Percentiles rank a stretch among this genome's conserved stretches.
phyloP scores from a whole-genome alignment of 805 yeast genomes.

The Zygosaccharomyces bailii region DNA sequence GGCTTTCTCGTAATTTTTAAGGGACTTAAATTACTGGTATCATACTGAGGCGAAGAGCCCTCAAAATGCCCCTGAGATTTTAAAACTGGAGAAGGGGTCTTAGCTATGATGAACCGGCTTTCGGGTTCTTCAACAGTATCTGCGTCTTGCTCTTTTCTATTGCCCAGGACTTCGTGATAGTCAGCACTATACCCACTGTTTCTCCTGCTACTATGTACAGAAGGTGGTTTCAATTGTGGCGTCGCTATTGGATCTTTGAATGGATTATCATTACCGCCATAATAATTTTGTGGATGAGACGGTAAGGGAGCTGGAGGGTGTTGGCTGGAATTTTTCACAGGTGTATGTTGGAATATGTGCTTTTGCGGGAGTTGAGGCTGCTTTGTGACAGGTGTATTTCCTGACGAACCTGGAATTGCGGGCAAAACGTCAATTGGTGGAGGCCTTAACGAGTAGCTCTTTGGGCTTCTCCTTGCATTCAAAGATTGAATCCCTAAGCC shows the following conservation, averaged over 20 bases:
- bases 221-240: constrained; percentile 19
- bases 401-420: constrained; percentile 32
- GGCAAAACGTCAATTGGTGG: constrained; percentile 25
- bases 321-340: constrained; percentile 17
- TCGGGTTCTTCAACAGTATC: constrained; percentile 29
- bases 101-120: constrained; percentile 36
- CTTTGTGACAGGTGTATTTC: constrained; percentile 21
- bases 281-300: not conserved
- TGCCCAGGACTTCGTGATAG: constrained; percentile 2
- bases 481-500: constrained; percentile 23
- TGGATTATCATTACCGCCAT: constrained; percentile 10
- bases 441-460: constrained; percentile 14
- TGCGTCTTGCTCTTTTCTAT: constrained; percentile 4
- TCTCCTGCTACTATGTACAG: constrained; percentile 13
- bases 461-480: constrained; percentile 5
- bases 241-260: constrained; percentile 14
- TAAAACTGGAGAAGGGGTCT: constrained; percentile 46
- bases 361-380: constrained; percentile 27
- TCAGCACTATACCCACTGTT: constrained; percentile 13
- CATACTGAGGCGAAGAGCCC: constrained; percentile 24
- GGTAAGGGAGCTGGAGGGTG: constrained; percentile 10
- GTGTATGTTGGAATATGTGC: constrained; percentile 32
- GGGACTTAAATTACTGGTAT: constrained; percentile 20
- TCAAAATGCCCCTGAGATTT: constrained; percentile 36
- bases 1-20: constrained; percentile 30